These are phyloP conservation scores for Geranium incanum DNA, from an alignment of 441 rosid species.

Conservation along the genomic window DNA sequence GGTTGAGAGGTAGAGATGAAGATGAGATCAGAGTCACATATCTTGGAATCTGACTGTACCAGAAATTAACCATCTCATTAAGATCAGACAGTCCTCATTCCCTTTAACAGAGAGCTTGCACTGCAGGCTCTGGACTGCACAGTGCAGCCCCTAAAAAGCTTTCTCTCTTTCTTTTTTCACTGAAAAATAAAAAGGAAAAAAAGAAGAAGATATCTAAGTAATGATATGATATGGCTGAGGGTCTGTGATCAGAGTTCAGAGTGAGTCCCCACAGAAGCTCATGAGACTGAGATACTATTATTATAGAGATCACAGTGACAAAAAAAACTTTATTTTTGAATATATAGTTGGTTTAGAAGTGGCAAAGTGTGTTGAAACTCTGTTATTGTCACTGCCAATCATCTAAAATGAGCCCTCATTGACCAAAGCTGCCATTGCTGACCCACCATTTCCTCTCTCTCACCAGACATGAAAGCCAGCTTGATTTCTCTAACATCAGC, in stretches of 20 bases:
- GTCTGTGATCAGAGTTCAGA: background rate
- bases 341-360: background rate
- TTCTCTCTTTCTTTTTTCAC: too few species aligned
- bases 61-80: background rate
- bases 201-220: background rate
- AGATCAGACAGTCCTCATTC: slow-evolving; percentile 5
- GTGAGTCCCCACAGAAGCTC: background rate
- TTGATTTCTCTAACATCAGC: slow-evolving; percentile 23
- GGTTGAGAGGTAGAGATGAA: background rate
- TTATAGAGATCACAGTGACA: slow-evolving; percentile 4
- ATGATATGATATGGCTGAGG: slow-evolving; percentile 3
- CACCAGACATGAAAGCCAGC: slow-evolving; percentile 30
- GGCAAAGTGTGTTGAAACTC: background rate
- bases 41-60: slow-evolving; percentile 3
- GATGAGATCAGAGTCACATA: background rate
- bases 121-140: background rate
- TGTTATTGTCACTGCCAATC: background rate
- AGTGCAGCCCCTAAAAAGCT: background rate
- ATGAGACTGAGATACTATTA: background rate
- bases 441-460: slow-evolving; percentile 7
- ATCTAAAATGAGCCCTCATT: background rate
- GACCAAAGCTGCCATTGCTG: slow-evolving; percentile 4
- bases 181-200: background rate
- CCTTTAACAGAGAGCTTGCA: slow-evolving; percentile 4
- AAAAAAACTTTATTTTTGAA: background rate